Conservation (phyloP, 305 asterid genomes). For the Fraxinus ornus region DNA sequence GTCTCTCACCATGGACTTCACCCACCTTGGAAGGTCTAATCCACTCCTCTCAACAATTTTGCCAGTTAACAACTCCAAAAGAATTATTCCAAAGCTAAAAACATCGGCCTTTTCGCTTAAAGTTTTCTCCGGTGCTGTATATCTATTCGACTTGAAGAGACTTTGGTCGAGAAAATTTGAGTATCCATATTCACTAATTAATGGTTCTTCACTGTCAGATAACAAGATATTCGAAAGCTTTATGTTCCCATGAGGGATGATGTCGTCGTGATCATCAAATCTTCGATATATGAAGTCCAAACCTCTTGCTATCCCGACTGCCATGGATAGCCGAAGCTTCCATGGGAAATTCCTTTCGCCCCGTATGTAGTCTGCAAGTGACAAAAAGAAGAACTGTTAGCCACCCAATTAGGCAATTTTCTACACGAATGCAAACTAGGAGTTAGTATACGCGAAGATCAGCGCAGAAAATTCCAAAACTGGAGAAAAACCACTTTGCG, state of each 20-base stretch:
- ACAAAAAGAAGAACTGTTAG: neutral
- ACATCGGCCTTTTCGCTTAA: conserved; percentile 34
- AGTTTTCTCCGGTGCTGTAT: conserved; percentile 36
- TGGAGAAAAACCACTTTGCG: neutral
- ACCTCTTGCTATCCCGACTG: conserved; percentile 45
- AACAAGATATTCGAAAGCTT: conserved; percentile 47
- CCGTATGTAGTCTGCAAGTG: conserved; percentile 29
- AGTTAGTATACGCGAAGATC: neutral
- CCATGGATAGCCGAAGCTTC: conserved; percentile 40
- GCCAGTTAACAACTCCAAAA: conserved; percentile 45
- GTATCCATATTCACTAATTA: conserved; percentile 44
- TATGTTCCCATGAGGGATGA: conserved; percentile 46
- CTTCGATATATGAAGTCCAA: conserved; percentile 31
- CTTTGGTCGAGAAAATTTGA: conserved; percentile 21
- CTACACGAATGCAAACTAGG: neutral
- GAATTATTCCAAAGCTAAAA: conserved; percentile 38
- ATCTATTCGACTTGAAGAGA: conserved; percentile 18
- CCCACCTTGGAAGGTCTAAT: conserved; percentile 47
- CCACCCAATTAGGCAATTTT: neutral
- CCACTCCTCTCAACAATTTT: conserved; percentile 37
- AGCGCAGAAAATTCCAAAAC: neutral
- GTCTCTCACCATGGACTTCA: conserved; percentile 40
- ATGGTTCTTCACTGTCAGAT: conserved; percentile 28
- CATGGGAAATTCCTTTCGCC: conserved; percentile 42
- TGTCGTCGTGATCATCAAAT: conserved; percentile 8